Evolutionary conservation across 352 stramenopile genomes (phyloP).

Genomic region (Pythium rishiriense): DNA sequence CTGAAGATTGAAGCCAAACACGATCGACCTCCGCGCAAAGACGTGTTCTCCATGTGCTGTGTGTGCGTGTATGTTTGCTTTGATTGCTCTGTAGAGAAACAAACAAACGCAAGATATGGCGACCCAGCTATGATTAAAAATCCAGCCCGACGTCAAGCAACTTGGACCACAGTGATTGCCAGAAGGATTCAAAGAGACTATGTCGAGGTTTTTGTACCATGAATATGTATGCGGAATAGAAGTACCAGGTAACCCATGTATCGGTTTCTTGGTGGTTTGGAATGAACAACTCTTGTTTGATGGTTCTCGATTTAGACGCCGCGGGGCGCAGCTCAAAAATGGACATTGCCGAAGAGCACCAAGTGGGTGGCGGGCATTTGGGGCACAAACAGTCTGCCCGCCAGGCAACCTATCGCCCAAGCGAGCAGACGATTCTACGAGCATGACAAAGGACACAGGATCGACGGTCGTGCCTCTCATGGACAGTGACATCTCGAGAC

Average conservation of each 20-base stretch:
- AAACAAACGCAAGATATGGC: slow-evolving; percentile 1
- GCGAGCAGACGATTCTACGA: not conserved
- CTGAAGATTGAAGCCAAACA: not conserved
- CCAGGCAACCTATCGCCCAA: not conserved
- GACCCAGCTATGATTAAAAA: slow-evolving; percentile 3
- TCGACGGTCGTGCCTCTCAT: not conserved
- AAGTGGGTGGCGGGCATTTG: too few species aligned
- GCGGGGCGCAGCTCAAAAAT: not conserved
- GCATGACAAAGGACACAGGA: slow-evolving; percentile 28
- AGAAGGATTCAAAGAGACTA: not conserved
- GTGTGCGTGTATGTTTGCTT: slow-evolving; percentile 11
- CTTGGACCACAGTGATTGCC: not conserved
- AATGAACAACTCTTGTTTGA: not conserved
- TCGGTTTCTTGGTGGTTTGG: not conserved
- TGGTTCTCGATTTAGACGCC: slow-evolving; percentile 3
- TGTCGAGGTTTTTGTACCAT: slow-evolving; percentile 25
- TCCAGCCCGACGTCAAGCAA: slow-evolving; percentile 5
- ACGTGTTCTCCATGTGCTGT: slow-evolving; percentile 6
- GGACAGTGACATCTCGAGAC: slow-evolving; percentile 43
- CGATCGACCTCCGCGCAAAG: not conserved
- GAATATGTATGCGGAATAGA: slow-evolving; percentile 31
- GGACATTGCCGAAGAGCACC: not conserved
- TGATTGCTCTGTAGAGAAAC: slow-evolving; percentile 11
- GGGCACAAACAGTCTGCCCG: not conserved
- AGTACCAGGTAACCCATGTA: slow-evolving; percentile 14